Percentiles rank a stretch among this genome's conserved stretches.
These are phyloP conservation scores for Knufia fluminis DNA, from an alignment of 2,329 filamentous ascomycete genomes.

Conservation along the genomic window DNA sequence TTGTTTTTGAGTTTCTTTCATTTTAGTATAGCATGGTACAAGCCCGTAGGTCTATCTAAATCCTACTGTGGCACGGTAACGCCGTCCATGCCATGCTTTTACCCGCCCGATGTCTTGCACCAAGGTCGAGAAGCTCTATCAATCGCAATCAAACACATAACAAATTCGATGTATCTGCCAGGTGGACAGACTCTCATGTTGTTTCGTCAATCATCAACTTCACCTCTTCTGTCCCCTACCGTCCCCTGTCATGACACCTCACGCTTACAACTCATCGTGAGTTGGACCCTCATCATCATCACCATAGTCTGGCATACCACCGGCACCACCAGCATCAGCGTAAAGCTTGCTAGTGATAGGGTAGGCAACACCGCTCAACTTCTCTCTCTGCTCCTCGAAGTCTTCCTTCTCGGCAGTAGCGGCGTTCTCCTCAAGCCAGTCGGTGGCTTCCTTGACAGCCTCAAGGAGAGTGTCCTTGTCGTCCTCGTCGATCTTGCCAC, in stretches of 20 bases:
- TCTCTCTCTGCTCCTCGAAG: conserved; percentile 99
- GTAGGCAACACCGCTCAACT: conserved; percentile 91
- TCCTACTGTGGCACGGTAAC: no score
- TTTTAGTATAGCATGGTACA: no score
- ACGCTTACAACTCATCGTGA: conserved; percentile 64
- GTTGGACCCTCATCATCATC: conserved; percentile 52
- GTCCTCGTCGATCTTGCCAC: conserved; percentile 96
- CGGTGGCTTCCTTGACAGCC: conserved; percentile 90
- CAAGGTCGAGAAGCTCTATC: neutral
- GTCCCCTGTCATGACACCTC: neutral
- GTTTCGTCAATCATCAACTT: neutral
- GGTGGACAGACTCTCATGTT: neutral
- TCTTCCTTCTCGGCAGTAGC: conserved; percentile 79
- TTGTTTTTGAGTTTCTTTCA: no score
- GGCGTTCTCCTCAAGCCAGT: conserved; percentile 95
- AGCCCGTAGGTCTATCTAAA: no score
- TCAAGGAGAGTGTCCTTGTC: conserved; percentile 96
- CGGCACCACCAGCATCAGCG: conserved; percentile 56
- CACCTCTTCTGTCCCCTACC: neutral
- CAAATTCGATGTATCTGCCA: neutral
- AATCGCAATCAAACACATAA: neutral
- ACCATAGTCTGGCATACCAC: conserved; percentile 49
- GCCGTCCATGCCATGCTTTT: no score
- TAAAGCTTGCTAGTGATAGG: conserved; percentile 99
- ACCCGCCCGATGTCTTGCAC: no score